Percentiles rank a stretch among this genome's conserved stretches.
Evolutionary conservation across 202 grass and related monocot species (phyloP).

Genomic region (Dendrocalamus latiflorus): DNA sequence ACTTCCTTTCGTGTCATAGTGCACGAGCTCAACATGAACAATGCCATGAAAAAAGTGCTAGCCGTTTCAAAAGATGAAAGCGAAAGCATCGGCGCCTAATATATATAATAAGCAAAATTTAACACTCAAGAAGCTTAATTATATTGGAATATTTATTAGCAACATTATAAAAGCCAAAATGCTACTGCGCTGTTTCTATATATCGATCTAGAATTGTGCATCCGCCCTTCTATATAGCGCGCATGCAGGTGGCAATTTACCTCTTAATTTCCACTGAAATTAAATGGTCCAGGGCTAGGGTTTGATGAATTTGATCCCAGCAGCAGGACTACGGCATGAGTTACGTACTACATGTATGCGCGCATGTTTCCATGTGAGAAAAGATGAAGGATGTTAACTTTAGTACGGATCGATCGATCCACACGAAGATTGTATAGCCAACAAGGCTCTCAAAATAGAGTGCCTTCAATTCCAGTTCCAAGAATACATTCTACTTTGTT

Average conservation of each 20-base stretch:
- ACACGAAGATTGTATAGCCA: background rate
- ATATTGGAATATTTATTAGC: too few relatives aligned
- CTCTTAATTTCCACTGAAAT: too few relatives aligned
- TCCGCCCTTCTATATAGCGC: too few relatives aligned
- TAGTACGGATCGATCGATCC: too few relatives aligned
- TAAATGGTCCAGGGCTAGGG: too few relatives aligned
- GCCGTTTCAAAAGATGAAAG: background rate
- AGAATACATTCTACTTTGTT: background rate
- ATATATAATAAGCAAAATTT: background rate
- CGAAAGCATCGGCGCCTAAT: background rate
- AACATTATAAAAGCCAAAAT: too few relatives aligned
- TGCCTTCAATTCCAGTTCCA: background rate
- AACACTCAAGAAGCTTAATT: too few relatives aligned
- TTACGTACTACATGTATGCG: background rate
- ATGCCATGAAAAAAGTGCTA: background rate
- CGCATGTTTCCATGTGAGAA: conserved; percentile 11
- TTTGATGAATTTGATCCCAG: background rate
- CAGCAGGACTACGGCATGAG: background rate
- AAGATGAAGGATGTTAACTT: too few relatives aligned
- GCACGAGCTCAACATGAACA: background rate
- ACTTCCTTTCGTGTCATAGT: background rate
- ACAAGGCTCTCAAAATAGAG: background rate
- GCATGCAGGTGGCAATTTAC: too few relatives aligned
- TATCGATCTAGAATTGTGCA: too few relatives aligned
- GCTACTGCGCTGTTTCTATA: too few relatives aligned